These are phyloP conservation scores for Xylariaceae sp. DNA, from an alignment of 2,329 filamentous ascomycete genomes.

Conservation along the genomic window DNA sequence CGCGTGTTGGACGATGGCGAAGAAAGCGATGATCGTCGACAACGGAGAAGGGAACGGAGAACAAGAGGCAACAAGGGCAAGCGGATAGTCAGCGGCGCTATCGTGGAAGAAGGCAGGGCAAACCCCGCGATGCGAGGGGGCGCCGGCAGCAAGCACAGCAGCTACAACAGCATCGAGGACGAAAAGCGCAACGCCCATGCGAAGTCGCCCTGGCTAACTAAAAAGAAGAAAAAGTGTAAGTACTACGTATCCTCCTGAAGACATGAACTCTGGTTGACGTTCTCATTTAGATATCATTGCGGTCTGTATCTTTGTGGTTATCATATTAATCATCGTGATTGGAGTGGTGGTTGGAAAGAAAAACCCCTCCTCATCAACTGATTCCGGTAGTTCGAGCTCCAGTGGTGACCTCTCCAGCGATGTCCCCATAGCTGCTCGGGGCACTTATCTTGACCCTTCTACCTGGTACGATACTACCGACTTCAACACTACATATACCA, in stretches of 20 bases:
- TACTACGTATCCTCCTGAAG: too few relatives aligned
- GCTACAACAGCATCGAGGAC: constrained; percentile 43
- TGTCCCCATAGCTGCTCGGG: constrained; percentile 60
- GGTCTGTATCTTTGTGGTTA: constrained; percentile 51
- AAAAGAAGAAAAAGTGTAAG: constrained; percentile 54
- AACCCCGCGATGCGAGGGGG: constrained; percentile 36
- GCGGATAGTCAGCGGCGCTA: constrained; percentile 61
- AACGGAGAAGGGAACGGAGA: constrained; percentile 18
- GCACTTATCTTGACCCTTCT: constrained; percentile 78
- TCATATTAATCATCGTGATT: constrained; percentile 62
- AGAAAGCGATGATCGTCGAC: constrained; percentile 7
- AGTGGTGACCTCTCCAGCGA: constrained; percentile 44
- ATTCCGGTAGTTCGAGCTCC: constrained; percentile 37
- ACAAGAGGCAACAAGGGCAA: constrained; percentile 40
- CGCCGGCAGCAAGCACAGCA: constrained; percentile 26
- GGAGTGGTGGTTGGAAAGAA: constrained; percentile 61
- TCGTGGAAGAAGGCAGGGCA: constrained; percentile 59
- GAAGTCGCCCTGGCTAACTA: constrained; percentile 29
- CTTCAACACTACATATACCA: constrained; percentile 93
- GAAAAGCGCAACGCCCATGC: constrained; percentile 35
- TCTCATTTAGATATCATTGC: too few relatives aligned
- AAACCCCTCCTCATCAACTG: constrained; percentile 29
- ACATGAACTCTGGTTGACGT: too few relatives aligned
- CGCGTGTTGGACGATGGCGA: constrained; percentile 8
- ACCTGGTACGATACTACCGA: constrained; percentile 84